Base-by-base conservation (phyloP, 345 rosid genomes). In the Linum tenue region DNA sequence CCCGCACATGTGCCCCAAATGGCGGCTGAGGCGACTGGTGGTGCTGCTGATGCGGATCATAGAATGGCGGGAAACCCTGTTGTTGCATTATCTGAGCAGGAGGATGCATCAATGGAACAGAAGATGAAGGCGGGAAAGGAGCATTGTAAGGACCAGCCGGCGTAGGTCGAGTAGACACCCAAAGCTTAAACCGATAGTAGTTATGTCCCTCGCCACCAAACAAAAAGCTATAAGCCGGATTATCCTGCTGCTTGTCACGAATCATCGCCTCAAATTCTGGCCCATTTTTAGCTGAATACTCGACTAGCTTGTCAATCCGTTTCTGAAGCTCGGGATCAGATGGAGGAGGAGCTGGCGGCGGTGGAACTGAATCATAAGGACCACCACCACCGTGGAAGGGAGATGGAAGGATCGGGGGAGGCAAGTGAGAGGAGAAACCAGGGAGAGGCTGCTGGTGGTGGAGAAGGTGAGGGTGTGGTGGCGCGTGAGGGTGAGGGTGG, bases 261-360 rank as follows among this genome's bases (percentile, higher is more conserved):
- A 94, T 86, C 97, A 90, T 86, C 71, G 85, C 87, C 79, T 94
- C 99, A 70, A 94, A 94, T 78, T 94, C 97, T 0, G 96, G 97
- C 58, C 99, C 99, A 60, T 90, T 94, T 81, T 90, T 94, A 11
- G 82, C 76, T 6, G 89, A 70, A 73, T 94, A 94, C 85, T 94
- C 96, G 64, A 87, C 91, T 72, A 90, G 96, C 71, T 94, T 94
- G 67, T 94, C 97, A n/a, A 94, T 94, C 41, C 95, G 85, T 70
- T 94, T 91, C 65, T 88, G 99, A 59, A 90, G 90, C 78, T 94
- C 99, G 4, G 95, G 96, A 63, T 94, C 99, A 59, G 95, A 74
- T 7, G 99, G 97, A n/a, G 95, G 82, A 57, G 89, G 80, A 70
- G 80, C 82, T 6, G 85, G 85, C 11, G 92, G 84, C 22, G 96